Evolutionary conservation across 2,329 filamentous ascomycete genomes (phyloP), one percentile per base, ranked within the genome.

Genomic region (Cucurbitaria berberidis): DNA sequence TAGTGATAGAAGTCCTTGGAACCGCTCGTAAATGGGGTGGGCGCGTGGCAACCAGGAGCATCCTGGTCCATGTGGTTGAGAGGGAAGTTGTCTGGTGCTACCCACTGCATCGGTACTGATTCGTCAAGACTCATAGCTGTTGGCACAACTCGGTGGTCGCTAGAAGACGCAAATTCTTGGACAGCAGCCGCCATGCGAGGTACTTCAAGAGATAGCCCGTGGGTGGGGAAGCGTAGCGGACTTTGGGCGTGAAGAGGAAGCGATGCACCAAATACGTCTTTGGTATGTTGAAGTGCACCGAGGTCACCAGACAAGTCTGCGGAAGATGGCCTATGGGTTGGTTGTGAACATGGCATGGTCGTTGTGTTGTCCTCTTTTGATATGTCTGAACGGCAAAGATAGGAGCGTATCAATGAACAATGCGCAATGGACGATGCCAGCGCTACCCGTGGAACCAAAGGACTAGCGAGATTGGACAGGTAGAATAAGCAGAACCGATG

Each of bases 281-380:
- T 59, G 30, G 63, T 50, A 36, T 55, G 48, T 47, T 56, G 56
- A 46, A 51, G 48, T 51, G 51, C 45, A 47, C 59, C 54, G 51
- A 66, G 47, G 41, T 48, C 49, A 16, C 38, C 53, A 57, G 64
- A 53, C 26, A 63, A 44, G 47, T 69, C 65, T 43, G 56, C 51
- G 44, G 67, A 55, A 32, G 55, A 52, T n/a, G 62, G 40, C 39
- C 53, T 63, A 48, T 56, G 64, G 55, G 67, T 63, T 57, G 71
- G 68, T 47, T 62, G 61, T 44, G 64, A 59, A 53, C 62, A 67
- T 62, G 62, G 61, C 73, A 74, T 74, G 34, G 54, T 56, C 51
- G 59, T 63, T 66, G 63, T 60, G 66, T 56, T 67, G 67, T 63
- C 60, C 62, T 30, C 35, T 50, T 60, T 55, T 62, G 53, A 62